Percentiles rank a stretch among this genome's conserved stretches.
Evolutionary conservation across 352 stramenopile genomes (phyloP).

Genomic region (Phytophthora podocarpi): DNA sequence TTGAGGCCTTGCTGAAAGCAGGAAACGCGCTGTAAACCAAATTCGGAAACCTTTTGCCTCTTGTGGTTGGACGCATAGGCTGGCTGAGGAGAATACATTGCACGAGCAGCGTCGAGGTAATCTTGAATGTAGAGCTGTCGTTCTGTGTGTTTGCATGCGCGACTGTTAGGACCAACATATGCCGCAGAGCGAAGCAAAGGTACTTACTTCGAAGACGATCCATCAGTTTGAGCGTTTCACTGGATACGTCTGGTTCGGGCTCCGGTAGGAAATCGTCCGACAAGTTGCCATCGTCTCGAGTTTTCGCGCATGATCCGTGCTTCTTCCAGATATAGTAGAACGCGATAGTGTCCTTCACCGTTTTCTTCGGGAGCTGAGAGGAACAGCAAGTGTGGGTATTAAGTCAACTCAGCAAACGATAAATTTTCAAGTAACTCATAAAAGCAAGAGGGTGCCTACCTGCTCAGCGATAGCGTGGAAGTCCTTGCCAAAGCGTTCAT

Average conservation of each 20-base stretch:
- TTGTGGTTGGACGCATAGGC: slow-evolving; percentile 51
- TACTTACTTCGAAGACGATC: slow-evolving; percentile 68
- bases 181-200: neutral
- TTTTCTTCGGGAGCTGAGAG: slow-evolving; percentile 65
- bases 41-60: slow-evolving; percentile 54
- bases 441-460: slow-evolving; percentile 25
- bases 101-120: slow-evolving; percentile 64
- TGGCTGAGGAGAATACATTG: slow-evolving; percentile 50
- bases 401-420: neutral
- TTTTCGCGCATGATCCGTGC: slow-evolving; percentile 54
- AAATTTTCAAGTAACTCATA: neutral
- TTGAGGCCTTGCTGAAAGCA: slow-evolving; percentile 59
- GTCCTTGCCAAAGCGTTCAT: slow-evolving; percentile 76
- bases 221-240: slow-evolving; percentile 61
- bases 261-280: slow-evolving; percentile 58
- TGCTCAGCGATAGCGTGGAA: slow-evolving; percentile 79
- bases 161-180: neutral
- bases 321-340: slow-evolving; percentile 92
- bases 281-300: slow-evolving; percentile 35
- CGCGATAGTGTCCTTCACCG: slow-evolving; percentile 63
- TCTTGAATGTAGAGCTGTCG: slow-evolving; percentile 71
- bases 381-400: neutral
- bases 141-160: slow-evolving; percentile 35
- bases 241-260: slow-evolving; percentile 59
- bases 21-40: slow-evolving; percentile 55